Evolutionary conservation across 2,329 filamentous ascomycete genomes (phyloP).

Genomic region (Whalleya microplaca): DNA sequence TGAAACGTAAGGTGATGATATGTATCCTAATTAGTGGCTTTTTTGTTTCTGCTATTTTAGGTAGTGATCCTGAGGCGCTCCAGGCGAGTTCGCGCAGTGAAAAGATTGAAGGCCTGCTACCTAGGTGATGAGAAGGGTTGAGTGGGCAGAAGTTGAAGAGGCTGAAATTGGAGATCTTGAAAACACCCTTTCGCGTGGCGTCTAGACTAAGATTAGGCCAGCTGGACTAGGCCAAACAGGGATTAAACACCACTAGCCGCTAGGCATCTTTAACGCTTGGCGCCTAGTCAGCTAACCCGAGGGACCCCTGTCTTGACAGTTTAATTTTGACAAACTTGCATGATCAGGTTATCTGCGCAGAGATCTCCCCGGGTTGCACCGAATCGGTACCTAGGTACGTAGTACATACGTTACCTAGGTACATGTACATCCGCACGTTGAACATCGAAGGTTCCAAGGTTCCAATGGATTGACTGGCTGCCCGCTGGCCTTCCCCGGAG

Average conservation of each 20-base stretch:
- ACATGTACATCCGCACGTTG: background rate
- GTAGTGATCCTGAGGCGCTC: background rate
- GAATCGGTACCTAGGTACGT: background rate
- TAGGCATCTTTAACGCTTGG: conserved; percentile 8
- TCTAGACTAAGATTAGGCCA: conserved; percentile 20
- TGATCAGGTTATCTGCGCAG: conserved; percentile 23
- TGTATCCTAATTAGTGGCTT: background rate
- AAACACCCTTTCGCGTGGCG: conserved; percentile 33
- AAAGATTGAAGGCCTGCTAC: conserved; percentile 1
- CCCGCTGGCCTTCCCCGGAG: background rate
- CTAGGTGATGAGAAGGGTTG: conserved; percentile 17
- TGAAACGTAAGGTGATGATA: background rate
- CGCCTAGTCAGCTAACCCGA: background rate
- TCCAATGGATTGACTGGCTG: background rate
- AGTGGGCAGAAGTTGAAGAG: conserved; percentile 29
- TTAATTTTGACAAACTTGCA: conserved; percentile 20
- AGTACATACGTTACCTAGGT: background rate
- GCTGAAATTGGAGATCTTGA: conserved; percentile 39
- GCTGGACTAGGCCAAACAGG: conserved; percentile 18
- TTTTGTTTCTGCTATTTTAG: background rate
- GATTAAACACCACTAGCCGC: conserved; percentile 19
- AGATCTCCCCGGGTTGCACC: conserved; percentile 13
- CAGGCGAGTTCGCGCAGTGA: conserved; percentile 2
- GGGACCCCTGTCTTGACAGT: conserved; percentile 6
- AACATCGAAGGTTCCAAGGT: too few relatives aligned